Base-by-base conservation (phyloP, 2,329 filamentous ascomycete species). In the Kalmusia sp. region DNA sequence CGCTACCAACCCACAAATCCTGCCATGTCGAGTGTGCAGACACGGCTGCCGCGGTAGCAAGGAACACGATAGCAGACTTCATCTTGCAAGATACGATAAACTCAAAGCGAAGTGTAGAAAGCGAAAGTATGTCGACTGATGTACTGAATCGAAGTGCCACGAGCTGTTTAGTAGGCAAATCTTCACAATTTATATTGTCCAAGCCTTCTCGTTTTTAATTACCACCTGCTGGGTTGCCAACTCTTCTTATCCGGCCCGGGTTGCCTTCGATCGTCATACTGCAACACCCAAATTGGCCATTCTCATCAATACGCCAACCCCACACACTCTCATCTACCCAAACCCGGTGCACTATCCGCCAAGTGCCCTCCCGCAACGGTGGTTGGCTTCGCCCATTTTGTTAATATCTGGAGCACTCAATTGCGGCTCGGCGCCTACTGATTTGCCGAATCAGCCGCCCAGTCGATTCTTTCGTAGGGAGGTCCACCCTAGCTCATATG, bases 1-100 rank as follows among this genome's bases (percentile, higher is more conserved):
- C 59, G 38, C 53, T 63, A 28, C 71, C 71, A 51, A 74, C 70
- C 72, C 72, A 75, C 3, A 75, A 58, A 28, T 75, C 38, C 48
- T 75, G 72, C 69, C 69, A 75, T 62, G 72, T 75, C 2, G 72
- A 69, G 62, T 75, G 72, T 14, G 71, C 70, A 19, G 70, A 73
- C 51, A 68, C 72, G 31, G 66, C 63, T 4, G 68, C 68, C 46
- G 61, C 69, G 11, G 70, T 57, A 33, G 72, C 71, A 49, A 74
- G 64, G 35, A 73, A 46, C 25, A 71, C 56, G 38, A 70, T 37
- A 44, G 62, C 56, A 40, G 68, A 55, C 65, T 71, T 73, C 71
- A 73, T 73, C 4, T 24, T 49, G 46, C 11, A 12, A 19, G n/a
- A n/a, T 12, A 9, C 12, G 1, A 27, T 40, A 6, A 15, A 24